Evolutionary conservation across 2,329 filamentous ascomycete genomes (phyloP), one percentile per base, ranked within the genome.

Genomic region (Sporothrix brunneoviolacea): DNA sequence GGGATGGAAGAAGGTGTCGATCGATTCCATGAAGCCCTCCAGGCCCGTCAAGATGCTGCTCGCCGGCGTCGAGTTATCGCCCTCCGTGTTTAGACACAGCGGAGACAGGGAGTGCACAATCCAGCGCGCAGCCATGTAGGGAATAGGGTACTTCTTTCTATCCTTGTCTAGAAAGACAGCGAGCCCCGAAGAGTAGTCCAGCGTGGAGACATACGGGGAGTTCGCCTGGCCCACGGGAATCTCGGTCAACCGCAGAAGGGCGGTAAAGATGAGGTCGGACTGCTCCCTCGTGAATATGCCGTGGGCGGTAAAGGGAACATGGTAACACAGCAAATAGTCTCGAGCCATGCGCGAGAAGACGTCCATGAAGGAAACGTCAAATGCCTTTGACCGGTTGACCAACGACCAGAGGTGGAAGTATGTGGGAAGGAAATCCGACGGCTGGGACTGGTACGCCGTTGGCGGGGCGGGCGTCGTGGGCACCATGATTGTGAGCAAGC

Each of bases 1-100:
- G 2, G 93, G 93, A 61, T 98, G 93, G 74, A 96, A 98, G 68
- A 98, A 98, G 1, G 93, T 98, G 66, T 98, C 93, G 41, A 97
- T 86, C 3, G 91, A 93, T 65, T 97, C 87, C 58, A 98, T 86
- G 47, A 98, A 74, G 0, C 88, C 91, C 65, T 98, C 91, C 5
- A 98, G 77, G 57, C 87, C 88, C 30, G 85, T 81, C 60, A 98
- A 69, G 38, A 95, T 81, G 1, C 91, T 97, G 50, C 84, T 84
- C 27, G 84, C 76, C 4, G 48, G 33, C 10, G 56, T 46, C 8
- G 47, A 27, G 15, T 40, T 7, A 35, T 32, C 32, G 32, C 33
- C 53, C 8, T 24, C 13, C 15, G 81, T 75, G 37, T 87, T 80
- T 43, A 94, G 70, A 61, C 88, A 93, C 40, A 83, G 74, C 1